Evolutionary conservation across 177 flowering plant species (phyloP), one percentile per base, ranked within the genome.

Genomic region (Vitis hybrid): DNA sequence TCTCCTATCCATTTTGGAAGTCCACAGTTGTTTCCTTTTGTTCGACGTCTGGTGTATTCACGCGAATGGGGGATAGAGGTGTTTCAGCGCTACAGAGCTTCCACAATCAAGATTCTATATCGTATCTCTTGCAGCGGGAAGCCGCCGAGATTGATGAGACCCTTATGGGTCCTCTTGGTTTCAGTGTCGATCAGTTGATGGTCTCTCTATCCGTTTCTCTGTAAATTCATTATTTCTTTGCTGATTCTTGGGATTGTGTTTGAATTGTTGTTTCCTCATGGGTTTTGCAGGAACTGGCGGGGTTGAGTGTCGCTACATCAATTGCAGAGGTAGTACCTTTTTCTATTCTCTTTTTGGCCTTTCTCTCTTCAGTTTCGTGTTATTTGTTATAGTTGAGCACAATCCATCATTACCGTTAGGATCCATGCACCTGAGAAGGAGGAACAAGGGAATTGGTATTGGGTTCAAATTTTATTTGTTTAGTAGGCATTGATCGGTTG

Each of bases 131-230:
- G 60, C 96, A 89, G 83, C 79, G 74, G 59, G 92, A 93, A 56
- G 96, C 97, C 0, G 92, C 91, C 0, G 93, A 91, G 80, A 74
- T 95, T 52, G 97, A 93, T 72, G 93, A 93, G 78, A 80, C 76
- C 7, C 87, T 95, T 61, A 88, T 95, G 97, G 98, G 98, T 1
- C 89, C 96, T 56, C 89, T 93, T 57, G 98, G 97, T n/a, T 95
- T 95, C 65, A 90, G 93, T 72, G 89, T 93, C 58, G 99, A 95
- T 84, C 97, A 94, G 80, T 74, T 94, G 60, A 94, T 93, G 98
- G 98, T 90, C 46, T 7, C 75, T 75, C 48, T 4, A 13, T 58
- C 12, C 11, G 17, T 50, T 52, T 49, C 1, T 32, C 9, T 51
- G 6, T 46, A 11, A 51, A 32, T 56, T 11, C 4, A 7, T n/a